Conservation (phyloP, 345 rosid species). For the Populus pruinosa region DNA sequence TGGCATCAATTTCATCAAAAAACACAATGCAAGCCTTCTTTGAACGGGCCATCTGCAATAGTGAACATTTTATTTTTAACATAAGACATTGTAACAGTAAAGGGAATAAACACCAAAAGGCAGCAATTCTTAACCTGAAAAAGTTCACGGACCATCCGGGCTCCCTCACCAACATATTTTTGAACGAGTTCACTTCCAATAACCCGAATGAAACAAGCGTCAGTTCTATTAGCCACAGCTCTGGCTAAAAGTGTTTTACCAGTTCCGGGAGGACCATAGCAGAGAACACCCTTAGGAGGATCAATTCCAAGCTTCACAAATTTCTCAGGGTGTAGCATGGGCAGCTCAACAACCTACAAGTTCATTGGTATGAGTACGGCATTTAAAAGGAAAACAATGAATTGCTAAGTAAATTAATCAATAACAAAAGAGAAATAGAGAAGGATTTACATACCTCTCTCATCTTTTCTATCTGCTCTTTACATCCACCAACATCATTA, state of each 20-base stretch:
- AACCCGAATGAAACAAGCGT: slow-evolving; percentile 94
- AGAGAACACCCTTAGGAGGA: slow-evolving; percentile 98
- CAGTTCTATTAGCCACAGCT: slow-evolving; percentile 97
- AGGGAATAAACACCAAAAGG: background rate
- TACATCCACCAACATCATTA: slow-evolving; percentile 97
- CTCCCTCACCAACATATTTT: slow-evolving; percentile 97
- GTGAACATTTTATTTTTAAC: background rate
- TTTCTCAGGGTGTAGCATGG: slow-evolving; percentile 97
- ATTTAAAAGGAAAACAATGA: background rate
- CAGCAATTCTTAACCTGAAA: slow-evolving; percentile 59
- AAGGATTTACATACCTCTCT: slow-evolving; percentile 54
- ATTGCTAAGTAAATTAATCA: background rate
- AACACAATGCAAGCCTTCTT: slow-evolving; percentile 81
- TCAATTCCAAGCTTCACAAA: slow-evolving; percentile 97
- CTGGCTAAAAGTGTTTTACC: slow-evolving; percentile 95
- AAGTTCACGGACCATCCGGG: slow-evolving; percentile 90
- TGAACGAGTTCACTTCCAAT: slow-evolving; percentile 98
- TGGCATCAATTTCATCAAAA: slow-evolving; percentile 81
- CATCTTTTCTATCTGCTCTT: slow-evolving; percentile 98
- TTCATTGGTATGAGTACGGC: background rate
- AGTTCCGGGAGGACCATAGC: slow-evolving; percentile 97
- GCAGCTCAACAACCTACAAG: slow-evolving; percentile 82
- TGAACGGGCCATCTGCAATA: slow-evolving; percentile 68
- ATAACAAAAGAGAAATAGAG: background rate
- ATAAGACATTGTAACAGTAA: background rate